Evolutionary conservation across 805 yeast genomes (phyloP), one percentile per base, ranked within the genome.

Genomic region (Ogataea wickerhamii): DNA sequence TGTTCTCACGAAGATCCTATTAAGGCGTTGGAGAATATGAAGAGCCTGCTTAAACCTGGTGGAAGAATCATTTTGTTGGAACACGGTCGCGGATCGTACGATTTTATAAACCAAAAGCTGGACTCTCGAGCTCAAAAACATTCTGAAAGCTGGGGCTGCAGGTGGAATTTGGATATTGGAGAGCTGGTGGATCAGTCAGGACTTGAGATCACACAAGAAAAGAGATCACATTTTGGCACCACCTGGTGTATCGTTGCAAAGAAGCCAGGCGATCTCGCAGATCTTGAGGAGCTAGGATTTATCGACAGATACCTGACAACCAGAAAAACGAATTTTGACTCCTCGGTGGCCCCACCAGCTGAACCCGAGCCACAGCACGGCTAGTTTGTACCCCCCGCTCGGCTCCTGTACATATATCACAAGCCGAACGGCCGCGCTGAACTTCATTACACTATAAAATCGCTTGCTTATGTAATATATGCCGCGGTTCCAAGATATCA

Each of bases 1-100:
- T 93, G 98, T 63, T 89, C 98, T 0, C 97, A 93, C 55, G 82
- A 89, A 49, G 95, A 93, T 56, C 98, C 98, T 0, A 87, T 85
- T 1, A 67, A 65, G 42, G 94, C 96, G 0, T 66, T 93, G 52
- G 64, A 78, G 44, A 87, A 85, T 53, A 86, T 93, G 79, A 68
- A 73, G 12, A 52, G 66, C 19, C 63, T 93, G 27, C 71, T 93
- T 48, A 84, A 82, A 52, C 96, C 97, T 0, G 91, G 87, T 12
- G 98, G 98, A 25, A 74, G 93, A 61, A 78, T 93, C 18, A 76
- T 91, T 2, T 68, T 93, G 19, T 67, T 93, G 38, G 98, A 93
- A 58, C 98, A 93, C 56, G 98, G 98, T 2, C 71, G 96, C 51
- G 87, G 96, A 38, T 70, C 78, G 0, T 87, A 80, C 67, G 82